Base-by-base conservation (phyloP, 106 monocot species). In the Allium fistulosum region DNA sequence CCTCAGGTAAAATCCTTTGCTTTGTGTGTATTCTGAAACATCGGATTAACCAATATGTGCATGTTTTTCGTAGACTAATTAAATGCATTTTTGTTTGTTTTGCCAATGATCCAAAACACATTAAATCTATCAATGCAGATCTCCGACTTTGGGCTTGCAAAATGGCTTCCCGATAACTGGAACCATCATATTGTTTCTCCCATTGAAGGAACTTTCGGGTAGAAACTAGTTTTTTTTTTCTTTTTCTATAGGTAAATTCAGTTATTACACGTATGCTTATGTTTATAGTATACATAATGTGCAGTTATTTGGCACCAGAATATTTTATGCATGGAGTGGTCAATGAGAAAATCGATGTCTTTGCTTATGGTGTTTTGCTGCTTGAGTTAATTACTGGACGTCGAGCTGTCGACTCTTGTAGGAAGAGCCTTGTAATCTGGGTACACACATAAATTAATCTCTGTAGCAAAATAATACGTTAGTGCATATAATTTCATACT, bases 131-230 rank as follows among this genome's bases (percentile, higher is more conserved):
- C 49, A 61, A 6, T 61, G 7, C 45, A 99, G 92, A 99, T 99
- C n/a, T 99, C 97, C 17, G 97, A 99, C 75, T 99, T 99, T 60
- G 97, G 97, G 11, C 80, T 99, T 11, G 97, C 97, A 61, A 99
- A 99, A 77, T 99, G 97, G 97, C 89, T 99, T 10, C 97, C 97
- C 5, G 92, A 90, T 15, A 78, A 90, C 11, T 99, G 84, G 97
- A 76, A 53, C 47, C 87, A 93, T 50, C 97, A 90, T 49, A 69
- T 81, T n/a, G 84, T 99, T 47, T 99, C 86, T 68, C 97, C 97
- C 11, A 87, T 99, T 57, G 97, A 99, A 89, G 92, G 97, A 61
- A 99, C 97, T 48, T 92, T 99, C 47, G 97, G 97, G 97, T 97
- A 61, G 48, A 70, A 64, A 37, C 7, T 3, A 52, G 10, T 1